phyloP scores from a whole-genome alignment of 352 stramenopile species.

The Phytophthora megakarya region DNA sequence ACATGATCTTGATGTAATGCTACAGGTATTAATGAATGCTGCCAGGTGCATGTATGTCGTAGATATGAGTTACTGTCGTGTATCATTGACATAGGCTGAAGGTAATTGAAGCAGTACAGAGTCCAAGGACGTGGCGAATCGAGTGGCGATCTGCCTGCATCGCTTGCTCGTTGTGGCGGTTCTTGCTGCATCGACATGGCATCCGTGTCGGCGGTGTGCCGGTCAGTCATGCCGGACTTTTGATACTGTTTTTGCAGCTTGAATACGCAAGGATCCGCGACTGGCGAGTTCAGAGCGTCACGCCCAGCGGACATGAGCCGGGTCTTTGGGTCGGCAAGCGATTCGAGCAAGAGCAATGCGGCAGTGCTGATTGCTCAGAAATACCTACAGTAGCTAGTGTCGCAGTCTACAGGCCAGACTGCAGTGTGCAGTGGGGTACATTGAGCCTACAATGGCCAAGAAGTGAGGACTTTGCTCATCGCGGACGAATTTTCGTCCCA shows the following conservation, averaged over 20 bases:
- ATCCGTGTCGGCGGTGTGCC: not conserved
- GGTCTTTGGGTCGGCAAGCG: not conserved
- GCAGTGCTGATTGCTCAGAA: not conserved
- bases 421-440: too few species aligned
- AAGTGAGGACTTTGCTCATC: not conserved
- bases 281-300: not conserved
- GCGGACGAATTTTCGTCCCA: not conserved
- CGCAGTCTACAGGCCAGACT: not conserved
- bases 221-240: too few species aligned
- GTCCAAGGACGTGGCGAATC: not conserved
- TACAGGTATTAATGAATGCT: too few species aligned
- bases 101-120: not conserved
- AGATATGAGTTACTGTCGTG: too few species aligned
- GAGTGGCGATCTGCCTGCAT: not conserved
- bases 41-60: too few species aligned
- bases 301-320: not conserved
- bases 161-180: not conserved
- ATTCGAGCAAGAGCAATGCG: not conserved
- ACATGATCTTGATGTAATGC: too few species aligned
- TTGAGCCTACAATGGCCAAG: too few species aligned
- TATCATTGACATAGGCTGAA: too few species aligned
- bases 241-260: not conserved
- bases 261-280: not conserved
- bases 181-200: not conserved
- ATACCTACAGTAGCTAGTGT: not conserved